Percentiles rank a stretch among this genome's conserved stretches.
Evolutionary conservation across 495 filamentous ascomycete species (phyloP).

Genomic region (Talaromyces liani): DNA sequence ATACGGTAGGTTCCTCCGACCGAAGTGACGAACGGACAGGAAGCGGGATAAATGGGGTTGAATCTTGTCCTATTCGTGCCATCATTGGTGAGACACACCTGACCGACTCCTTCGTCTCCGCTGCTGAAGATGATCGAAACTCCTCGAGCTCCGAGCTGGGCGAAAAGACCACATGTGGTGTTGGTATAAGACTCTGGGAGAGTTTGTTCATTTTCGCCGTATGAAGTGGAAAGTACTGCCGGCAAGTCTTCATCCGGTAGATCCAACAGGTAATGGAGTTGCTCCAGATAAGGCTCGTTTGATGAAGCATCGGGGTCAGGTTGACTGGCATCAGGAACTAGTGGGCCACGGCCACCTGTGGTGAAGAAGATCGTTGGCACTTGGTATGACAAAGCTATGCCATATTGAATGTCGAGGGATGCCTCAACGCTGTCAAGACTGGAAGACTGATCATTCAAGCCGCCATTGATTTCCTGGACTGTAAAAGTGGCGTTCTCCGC

Average conservation of each 20-base stretch:
- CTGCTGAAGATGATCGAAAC: constrained; percentile 63
- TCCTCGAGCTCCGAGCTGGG: constrained; percentile 64
- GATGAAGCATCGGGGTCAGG: constrained; percentile 34
- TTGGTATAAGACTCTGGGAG: constrained; percentile 57
- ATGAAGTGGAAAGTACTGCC: constrained; percentile 66
- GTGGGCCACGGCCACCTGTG: constrained; percentile 55
- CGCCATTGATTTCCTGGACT: constrained; percentile 8
- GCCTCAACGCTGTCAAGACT: constrained; percentile 45
- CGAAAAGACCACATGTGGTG: constrained; percentile 64
- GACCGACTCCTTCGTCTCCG: constrained; percentile 62
- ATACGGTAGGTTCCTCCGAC: constrained; percentile 63
- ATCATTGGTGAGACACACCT: constrained; percentile 57
- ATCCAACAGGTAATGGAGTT: constrained; percentile 58
- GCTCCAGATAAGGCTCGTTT: constrained; percentile 82
- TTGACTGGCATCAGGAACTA: constrained; percentile 46
- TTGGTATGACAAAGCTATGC: constrained; percentile 46
- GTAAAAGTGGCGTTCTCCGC: constrained; percentile 27
- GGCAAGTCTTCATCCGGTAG: constrained; percentile 59
- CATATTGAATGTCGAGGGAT: constrained; percentile 70
- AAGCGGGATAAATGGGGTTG: constrained; percentile 61
- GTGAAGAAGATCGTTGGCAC: constrained; percentile 54
- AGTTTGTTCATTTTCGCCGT: constrained; percentile 44
- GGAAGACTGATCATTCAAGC: constrained; percentile 36
- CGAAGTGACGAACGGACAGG: constrained; percentile 75
- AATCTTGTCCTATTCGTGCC: constrained; percentile 55